These are phyloP conservation scores for Talaromyces sp. DNA, from an alignment of 2,329 filamentous ascomycete species.

Conservation along the genomic window DNA sequence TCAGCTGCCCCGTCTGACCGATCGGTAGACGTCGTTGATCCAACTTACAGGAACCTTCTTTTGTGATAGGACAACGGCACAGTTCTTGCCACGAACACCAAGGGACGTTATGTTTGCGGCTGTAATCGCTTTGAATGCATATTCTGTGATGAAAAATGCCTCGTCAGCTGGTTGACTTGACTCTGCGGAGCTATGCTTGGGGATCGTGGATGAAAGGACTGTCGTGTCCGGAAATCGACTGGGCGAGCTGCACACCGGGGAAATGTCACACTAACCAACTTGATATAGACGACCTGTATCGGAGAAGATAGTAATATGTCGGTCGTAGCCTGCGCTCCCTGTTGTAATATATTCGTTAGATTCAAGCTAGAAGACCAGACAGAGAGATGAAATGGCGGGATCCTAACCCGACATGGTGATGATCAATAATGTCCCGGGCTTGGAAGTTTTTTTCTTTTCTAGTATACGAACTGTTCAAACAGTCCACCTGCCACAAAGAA, in stretches of 20 bases:
- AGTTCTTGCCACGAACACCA: slow-evolving; percentile 92
- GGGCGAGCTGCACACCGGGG: not conserved
- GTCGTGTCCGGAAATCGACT: not conserved
- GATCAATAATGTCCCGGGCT: not conserved
- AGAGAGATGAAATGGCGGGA: slow-evolving; percentile 16
- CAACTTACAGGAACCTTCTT: slow-evolving; percentile 94
- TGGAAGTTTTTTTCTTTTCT: not conserved
- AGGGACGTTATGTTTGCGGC: slow-evolving; percentile 98
- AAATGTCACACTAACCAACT: slow-evolving; percentile 70
- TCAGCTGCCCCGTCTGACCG: not conserved
- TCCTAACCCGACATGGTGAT: slow-evolving; percentile 43
- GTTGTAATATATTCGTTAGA: slow-evolving; percentile 14
- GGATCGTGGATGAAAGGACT: not conserved
- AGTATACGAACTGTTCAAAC: not conserved
- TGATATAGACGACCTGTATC: slow-evolving; percentile 97
- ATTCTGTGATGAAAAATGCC: slow-evolving; percentile 59
- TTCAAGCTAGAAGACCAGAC: slow-evolving; percentile 23
- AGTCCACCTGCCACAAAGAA: not conserved
- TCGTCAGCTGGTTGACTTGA: slow-evolving; percentile 7
- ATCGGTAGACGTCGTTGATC: slow-evolving; percentile 1
- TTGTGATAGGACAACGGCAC: slow-evolving; percentile 93
- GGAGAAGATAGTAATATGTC: slow-evolving; percentile 99
- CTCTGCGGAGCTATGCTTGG: not conserved
- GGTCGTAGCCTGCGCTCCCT: slow-evolving; percentile 88
- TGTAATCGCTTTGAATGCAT: slow-evolving; percentile 99